Evolutionary conservation across 352 stramenopile species (phyloP).

Genomic region (Hyaloperonospora brassicae): DNA sequence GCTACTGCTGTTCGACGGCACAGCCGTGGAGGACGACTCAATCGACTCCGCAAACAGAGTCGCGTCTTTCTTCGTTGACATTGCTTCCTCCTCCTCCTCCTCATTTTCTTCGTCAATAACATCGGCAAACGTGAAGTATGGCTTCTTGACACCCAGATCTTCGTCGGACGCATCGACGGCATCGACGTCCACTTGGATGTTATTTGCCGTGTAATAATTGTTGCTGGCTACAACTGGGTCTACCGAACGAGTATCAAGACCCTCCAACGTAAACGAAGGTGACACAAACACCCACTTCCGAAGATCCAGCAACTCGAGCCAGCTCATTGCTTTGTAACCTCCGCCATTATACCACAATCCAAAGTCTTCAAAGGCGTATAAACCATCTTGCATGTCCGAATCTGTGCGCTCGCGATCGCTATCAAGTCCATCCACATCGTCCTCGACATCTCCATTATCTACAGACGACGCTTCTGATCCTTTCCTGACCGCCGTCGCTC

Average conservation of each 20-base stretch:
- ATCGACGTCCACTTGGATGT: slow-evolving; percentile 74
- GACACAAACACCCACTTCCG: slow-evolving; percentile 81
- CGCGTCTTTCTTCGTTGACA: slow-evolving; percentile 7
- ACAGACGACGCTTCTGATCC: slow-evolving; percentile 15
- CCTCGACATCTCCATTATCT: slow-evolving; percentile 14
- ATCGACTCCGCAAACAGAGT: slow-evolving; percentile 33
- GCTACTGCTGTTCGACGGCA: slow-evolving; percentile 41
- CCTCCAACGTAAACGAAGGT: slow-evolving; percentile 51
- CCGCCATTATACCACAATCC: slow-evolving; percentile 80
- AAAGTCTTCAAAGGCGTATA: slow-evolving; percentile 82
- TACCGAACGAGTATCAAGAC: slow-evolving; percentile 58
- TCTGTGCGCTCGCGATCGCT: slow-evolving; percentile 33
- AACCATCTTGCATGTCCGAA: slow-evolving; percentile 41
- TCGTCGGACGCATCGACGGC: slow-evolving; percentile 31
- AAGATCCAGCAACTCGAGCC: slow-evolving; percentile 79
- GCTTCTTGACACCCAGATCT: slow-evolving; percentile 28
- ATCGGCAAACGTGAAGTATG: slow-evolving; percentile 53
- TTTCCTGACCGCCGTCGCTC: too few relatives aligned
- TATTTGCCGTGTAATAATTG: slow-evolving; percentile 82
- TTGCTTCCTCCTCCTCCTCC: slow-evolving; percentile 32
- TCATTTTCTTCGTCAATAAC: slow-evolving; percentile 63
- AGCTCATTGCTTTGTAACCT: slow-evolving; percentile 72
- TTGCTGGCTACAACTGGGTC: slow-evolving; percentile 64
- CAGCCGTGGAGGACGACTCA: slow-evolving; percentile 49
- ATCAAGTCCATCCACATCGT: slow-evolving; percentile 28